Percentiles rank a stretch among this genome's conserved stretches.
phyloP scores from a whole-genome alignment of 176 grass and related monocot species.

The bread wheat (Triticum aestivum) region DNA sequence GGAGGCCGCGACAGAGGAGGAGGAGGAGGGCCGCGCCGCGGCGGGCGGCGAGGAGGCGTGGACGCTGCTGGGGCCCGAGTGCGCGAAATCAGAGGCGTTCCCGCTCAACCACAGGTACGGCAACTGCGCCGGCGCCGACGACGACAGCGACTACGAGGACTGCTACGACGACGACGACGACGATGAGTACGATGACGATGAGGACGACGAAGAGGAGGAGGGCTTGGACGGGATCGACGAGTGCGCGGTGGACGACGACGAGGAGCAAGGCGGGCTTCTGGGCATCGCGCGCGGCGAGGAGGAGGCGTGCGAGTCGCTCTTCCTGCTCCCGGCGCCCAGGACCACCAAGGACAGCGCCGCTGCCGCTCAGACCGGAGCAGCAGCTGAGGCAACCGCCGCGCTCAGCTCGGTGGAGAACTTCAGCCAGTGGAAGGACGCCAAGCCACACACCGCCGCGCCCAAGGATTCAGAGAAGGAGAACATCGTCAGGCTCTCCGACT shows the following conservation, averaged over 20 bases:
- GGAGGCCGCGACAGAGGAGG: background rate
- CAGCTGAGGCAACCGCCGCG: background rate
- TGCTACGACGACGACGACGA: slow-evolving; percentile 43
- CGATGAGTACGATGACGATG: slow-evolving; percentile 41
- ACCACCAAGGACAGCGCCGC: slow-evolving; percentile 14
- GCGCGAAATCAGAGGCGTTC: slow-evolving; percentile 52
- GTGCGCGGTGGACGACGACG: slow-evolving; percentile 50
- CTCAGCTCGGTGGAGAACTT: slow-evolving; percentile 75
- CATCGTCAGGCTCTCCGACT: slow-evolving; percentile 1
- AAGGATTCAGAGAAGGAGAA: slow-evolving; percentile 72
- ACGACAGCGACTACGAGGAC: slow-evolving; percentile 55
- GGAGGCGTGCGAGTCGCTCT: slow-evolving; percentile 83
- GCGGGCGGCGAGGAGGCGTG: background rate
- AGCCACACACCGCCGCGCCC: slow-evolving; percentile 15
- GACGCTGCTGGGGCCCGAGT: slow-evolving; percentile 31
- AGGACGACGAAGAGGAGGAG: slow-evolving; percentile 43
- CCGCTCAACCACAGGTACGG: slow-evolving; percentile 82
- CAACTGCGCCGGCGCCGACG: slow-evolving; percentile 49
- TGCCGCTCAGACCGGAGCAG: too few relatives aligned
- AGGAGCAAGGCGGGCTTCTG: slow-evolving; percentile 37
- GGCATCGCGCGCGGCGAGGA: slow-evolving; percentile 65
- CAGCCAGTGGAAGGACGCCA: slow-evolving; percentile 75
- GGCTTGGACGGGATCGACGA: slow-evolving; percentile 56
- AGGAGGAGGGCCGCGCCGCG: background rate
- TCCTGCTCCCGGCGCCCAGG: slow-evolving; percentile 59